Conservation (phyloP, 768 basidiomycete genomes). For the Psilocybe cyanescens region DNA sequence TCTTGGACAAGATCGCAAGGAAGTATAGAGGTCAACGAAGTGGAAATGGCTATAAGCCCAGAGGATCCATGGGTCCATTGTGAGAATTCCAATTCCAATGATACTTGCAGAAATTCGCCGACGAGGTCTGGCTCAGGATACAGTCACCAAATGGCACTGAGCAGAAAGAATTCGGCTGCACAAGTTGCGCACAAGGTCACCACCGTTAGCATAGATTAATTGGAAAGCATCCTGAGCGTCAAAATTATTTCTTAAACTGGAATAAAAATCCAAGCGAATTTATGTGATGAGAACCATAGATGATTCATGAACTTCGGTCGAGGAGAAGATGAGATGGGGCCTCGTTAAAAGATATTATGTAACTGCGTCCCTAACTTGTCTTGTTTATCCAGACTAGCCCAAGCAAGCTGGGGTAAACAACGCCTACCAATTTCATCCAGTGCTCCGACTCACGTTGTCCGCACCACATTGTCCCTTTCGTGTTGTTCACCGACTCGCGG, state of each 20-base stretch:
- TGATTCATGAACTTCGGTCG: too few species aligned
- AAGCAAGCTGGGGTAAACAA: constrained; percentile 18
- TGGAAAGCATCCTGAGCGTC: too few species aligned
- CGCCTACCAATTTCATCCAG: constrained; percentile 17
- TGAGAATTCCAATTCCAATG: background rate
- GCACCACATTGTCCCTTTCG: background rate
- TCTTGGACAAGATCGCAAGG: constrained; percentile 10
- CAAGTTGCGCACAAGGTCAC: background rate
- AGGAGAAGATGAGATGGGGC: too few species aligned
- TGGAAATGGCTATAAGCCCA: constrained; percentile 4
- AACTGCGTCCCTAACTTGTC: background rate
- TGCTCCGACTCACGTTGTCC: constrained; percentile 15
- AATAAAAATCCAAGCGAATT: too few species aligned
- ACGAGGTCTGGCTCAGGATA: background rate
- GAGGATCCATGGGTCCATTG: background rate
- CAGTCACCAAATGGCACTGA: background rate
- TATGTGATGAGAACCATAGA: too few species aligned
- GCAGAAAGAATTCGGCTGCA: background rate
- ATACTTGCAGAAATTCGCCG: background rate
- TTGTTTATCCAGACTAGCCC: constrained; percentile 21
- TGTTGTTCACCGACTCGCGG: constrained; percentile 12
- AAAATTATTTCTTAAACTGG: too few species aligned
- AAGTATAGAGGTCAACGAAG: background rate
- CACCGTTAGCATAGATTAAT: too few species aligned
- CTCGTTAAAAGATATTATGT: background rate